Conservation (phyloP, 345 rosid species). For the Hevea brasiliensis region DNA sequence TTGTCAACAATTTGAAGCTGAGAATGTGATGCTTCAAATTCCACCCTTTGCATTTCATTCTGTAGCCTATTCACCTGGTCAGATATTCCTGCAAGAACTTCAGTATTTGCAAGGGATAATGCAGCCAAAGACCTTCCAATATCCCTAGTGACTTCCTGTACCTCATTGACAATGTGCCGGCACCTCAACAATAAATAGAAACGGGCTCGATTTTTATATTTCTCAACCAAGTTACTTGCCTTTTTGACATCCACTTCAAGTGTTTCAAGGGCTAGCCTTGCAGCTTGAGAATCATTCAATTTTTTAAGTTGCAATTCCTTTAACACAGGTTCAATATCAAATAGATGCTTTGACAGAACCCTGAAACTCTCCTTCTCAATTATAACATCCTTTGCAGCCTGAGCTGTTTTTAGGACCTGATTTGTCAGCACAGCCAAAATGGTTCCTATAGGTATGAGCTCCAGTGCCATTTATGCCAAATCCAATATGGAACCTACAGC, state of each 20-base stretch:
- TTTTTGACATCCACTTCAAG: conserved; percentile 62
- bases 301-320: conserved; percentile 55
- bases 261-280: conserved; percentile 49
- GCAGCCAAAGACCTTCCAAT: conserved; percentile 62
- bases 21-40: conserved; percentile 53
- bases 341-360: conserved; percentile 60
- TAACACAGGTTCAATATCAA: conserved; percentile 65
- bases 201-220: conserved; percentile 52
- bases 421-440: conserved; percentile 54
- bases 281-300: conserved; percentile 56
- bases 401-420: conserved; percentile 69
- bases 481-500: neutral
- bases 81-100: conserved; percentile 52
- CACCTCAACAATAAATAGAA: conserved; percentile 63
- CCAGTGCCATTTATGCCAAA: conserved; percentile 44
- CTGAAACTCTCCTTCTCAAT: conserved; percentile 66
- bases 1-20: conserved; percentile 57
- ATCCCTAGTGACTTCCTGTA: conserved; percentile 62
- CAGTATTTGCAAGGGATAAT: conserved; percentile 53
- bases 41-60: conserved; percentile 67
- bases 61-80: conserved; percentile 62
- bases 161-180: conserved; percentile 55
- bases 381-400: conserved; percentile 63
- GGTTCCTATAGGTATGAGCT: conserved; percentile 69
- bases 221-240: conserved; percentile 59